These are phyloP conservation scores for Amaranthus hypochondriacus DNA, from an alignment of 148 eudicot species.

Conservation along the genomic window DNA sequence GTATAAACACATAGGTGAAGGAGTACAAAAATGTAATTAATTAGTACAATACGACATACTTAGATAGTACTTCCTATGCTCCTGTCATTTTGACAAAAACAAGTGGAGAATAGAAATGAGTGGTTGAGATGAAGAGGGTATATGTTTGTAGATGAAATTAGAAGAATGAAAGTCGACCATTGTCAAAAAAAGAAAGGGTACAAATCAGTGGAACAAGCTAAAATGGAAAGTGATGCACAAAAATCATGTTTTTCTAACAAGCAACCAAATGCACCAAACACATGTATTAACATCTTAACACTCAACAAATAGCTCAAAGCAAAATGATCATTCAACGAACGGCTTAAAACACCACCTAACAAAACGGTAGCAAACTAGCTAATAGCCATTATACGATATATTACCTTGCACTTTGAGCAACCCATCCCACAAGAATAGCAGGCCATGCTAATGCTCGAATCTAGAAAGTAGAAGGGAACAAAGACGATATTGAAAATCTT, in stretches of 20 bases:
- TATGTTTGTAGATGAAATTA: not conserved
- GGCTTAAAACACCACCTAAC: not conserved
- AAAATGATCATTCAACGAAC: too few species aligned
- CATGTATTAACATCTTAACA: too few species aligned
- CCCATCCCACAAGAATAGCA: conserved; percentile 92
- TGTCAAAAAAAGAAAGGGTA: too few species aligned
- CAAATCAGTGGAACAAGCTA: too few species aligned
- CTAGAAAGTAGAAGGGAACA: conserved; percentile 35
- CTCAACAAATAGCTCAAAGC: too few species aligned
- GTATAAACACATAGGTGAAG: not conserved
- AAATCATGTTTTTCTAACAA: too few species aligned
- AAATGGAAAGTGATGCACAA: too few species aligned
- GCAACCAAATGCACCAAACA: too few species aligned
- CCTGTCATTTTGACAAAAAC: too few species aligned
- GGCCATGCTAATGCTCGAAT: conserved; percentile 99
- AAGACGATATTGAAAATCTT: not conserved
- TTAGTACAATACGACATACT: too few species aligned
- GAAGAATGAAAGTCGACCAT: too few species aligned
- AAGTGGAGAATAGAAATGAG: not conserved
- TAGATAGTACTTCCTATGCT: too few species aligned
- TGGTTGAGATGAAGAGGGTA: not conserved
- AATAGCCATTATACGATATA: not conserved
- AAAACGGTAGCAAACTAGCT: not conserved
- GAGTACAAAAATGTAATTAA: not conserved
- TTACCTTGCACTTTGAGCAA: conserved; percentile 98